Percentiles rank a stretch among this genome's conserved stretches.
Evolutionary conservation across 73 alveolate species (phyloP).

Genomic region (Paramecium tetraurelia): DNA sequence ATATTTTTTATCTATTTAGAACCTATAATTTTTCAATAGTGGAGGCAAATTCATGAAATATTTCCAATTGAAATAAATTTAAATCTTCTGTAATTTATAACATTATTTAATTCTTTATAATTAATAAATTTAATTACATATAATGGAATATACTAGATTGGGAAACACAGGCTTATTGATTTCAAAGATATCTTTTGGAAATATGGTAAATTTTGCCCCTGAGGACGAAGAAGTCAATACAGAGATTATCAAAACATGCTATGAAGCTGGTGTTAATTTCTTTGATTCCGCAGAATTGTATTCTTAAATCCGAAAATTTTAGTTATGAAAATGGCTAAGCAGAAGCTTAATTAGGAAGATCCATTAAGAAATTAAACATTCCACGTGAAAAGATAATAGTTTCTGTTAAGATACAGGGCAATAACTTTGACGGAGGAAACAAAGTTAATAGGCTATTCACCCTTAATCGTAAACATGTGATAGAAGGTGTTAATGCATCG

Average conservation of each 20-base stretch:
- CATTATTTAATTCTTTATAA: neutral
- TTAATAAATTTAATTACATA: neutral
- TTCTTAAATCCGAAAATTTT: constrained; percentile 59
- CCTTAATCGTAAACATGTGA: constrained; percentile 83
- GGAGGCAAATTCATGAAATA: too few relatives aligned
- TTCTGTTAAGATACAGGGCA: constrained; percentile 80
- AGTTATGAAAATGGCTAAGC: constrained; percentile 69
- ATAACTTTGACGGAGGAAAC: constrained; percentile 63
- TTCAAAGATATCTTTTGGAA: constrained; percentile 84
- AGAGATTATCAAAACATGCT: constrained; percentile 69
- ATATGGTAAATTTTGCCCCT: constrained; percentile 71
- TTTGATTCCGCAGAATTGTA: constrained; percentile 95
- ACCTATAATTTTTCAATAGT: neutral
- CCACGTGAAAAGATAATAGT: constrained; percentile 79
- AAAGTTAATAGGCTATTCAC: constrained; percentile 58
- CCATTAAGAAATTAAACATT: constrained; percentile 56
- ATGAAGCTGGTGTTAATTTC: constrained; percentile 90
- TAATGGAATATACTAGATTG: constrained; percentile 84
- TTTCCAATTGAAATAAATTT: neutral
- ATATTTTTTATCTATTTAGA: too few relatives aligned
- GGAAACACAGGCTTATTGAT: constrained; percentile 93
- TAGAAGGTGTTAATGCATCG: constrained; percentile 84
- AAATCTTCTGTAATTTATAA: neutral
- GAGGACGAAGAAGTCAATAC: constrained; percentile 35
- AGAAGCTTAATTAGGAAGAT: constrained; percentile 70